These are phyloP conservation scores for Aspergillus saccharolyticus DNA, from an alignment of 495 filamentous ascomycete species.

Conservation along the genomic window DNA sequence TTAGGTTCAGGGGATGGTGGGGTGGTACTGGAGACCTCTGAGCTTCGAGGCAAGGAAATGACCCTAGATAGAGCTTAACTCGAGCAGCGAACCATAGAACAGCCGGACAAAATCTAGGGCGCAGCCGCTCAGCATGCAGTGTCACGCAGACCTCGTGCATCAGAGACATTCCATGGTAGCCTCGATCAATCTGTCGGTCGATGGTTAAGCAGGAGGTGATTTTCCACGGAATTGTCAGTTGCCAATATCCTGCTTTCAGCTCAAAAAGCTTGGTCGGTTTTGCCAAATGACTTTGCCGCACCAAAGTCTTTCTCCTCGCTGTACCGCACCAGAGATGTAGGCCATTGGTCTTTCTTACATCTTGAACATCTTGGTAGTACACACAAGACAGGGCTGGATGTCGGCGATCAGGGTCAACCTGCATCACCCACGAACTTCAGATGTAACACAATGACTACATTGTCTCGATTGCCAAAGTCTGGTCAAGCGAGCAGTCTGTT, in stretches of 20 bases:
- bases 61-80: neutral
- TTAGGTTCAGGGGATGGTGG: neutral
- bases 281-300: neutral
- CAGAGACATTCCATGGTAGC: neutral
- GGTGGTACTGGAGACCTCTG: neutral
- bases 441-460: too few species aligned
- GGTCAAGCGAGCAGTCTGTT: too few species aligned
- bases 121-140: neutral
- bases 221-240: neutral
- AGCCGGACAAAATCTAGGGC: too few species aligned
- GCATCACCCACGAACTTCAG: too few species aligned
- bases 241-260: neutral
- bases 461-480: too few species aligned
- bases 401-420: too few species aligned
- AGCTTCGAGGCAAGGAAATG: neutral
- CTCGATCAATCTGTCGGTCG: neutral
- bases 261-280: neutral
- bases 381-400: too few species aligned
- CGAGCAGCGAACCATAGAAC: neutral
- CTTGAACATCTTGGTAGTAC: too few species aligned
- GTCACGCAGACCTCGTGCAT: neutral
- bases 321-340: too few species aligned
- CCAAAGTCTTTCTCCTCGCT: too few species aligned
- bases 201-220: neutral
- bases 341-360: too few species aligned